Base-by-base conservation (phyloP, 2,329 filamentous ascomycete species). In the Dothideomycetes sp. region DNA sequence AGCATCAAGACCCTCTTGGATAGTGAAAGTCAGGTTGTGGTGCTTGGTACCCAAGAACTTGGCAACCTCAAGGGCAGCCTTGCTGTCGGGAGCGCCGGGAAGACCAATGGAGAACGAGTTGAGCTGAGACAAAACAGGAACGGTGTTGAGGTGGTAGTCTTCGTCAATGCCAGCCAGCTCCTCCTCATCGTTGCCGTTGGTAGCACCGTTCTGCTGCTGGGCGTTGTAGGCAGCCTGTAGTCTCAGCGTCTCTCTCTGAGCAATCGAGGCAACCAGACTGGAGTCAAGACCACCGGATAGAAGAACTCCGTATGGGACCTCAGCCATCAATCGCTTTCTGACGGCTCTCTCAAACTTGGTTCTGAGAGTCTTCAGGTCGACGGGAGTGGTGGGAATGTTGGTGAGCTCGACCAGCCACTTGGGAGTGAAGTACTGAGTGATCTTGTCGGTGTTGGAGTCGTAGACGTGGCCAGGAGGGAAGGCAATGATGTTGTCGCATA, bases 81-180 rank as follows among this genome's bases (percentile, higher is more conserved):
- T 79, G 58, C 86, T 91, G 63, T 98, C 91, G 35, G 91, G 91
- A 23, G 91, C 85, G 52, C 81, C 84, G 6, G 89, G 88, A 24
- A 98, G 79, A 58, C 91, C 91, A 52, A 98, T 98, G 12, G 91
- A 98, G 74, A 98, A 98, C 12, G 88, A 95, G 77, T 96, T 93
- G 64, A 98, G 78, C 64, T 96, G 84, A 24, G 89, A 87, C 41
- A 96, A 78, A 56, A 91, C 85, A 41, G 88, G 91, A 48, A 94
- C 77, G 11, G 88, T 94, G 34, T 82, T 86, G 47, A 96, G 69
- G 58, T 89, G 77, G 70, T 94, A 82, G 45, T 89, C 78, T 59
- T 94, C 88, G 56, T 96, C 91, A 53, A 98, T 93, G 56, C 91
- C 91, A 45, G 95, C 89, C 33, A 96, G 74, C 34, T 84, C 78